Evolutionary conservation across 2,329 filamentous ascomycete species (phyloP).

Genomic region (Colletotrichum sp.): DNA sequence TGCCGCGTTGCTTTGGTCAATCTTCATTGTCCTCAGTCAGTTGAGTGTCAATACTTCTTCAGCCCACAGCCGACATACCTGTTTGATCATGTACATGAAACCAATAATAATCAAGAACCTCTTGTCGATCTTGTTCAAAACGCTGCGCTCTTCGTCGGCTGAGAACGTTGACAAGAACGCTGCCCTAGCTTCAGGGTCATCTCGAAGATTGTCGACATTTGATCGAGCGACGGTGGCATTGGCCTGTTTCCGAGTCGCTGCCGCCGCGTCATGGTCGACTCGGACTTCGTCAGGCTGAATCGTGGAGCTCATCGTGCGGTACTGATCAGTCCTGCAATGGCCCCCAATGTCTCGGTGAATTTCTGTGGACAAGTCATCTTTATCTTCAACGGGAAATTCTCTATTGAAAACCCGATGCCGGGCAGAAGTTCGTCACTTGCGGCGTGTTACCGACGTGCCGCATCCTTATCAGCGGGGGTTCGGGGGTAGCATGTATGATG

Average conservation of each 20-base stretch:
- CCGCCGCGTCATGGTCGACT: not conserved
- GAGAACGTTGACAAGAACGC: conserved; percentile 42
- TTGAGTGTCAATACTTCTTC: not conserved
- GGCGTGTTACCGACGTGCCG: not conserved
- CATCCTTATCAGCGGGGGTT: not conserved
- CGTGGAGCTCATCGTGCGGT: not conserved
- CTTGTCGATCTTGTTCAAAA: conserved; percentile 44
- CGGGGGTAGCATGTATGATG: not conserved
- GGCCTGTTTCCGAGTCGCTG: not conserved
- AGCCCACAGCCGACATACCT: conserved; percentile 26
- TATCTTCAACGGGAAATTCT: not conserved
- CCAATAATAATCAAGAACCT: conserved; percentile 42
- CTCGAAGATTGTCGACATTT: not conserved
- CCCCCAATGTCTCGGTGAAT: not conserved
- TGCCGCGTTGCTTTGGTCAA: conserved; percentile 44
- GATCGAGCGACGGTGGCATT: not conserved
- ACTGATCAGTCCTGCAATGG: not conserved
- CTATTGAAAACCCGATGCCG: not conserved
- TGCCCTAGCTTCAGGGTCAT: conserved; percentile 25
- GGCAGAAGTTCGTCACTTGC: not conserved
- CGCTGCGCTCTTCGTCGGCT: conserved; percentile 38
- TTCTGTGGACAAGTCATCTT: not conserved
- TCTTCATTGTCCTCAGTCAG: not conserved
- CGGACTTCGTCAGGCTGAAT: not conserved
- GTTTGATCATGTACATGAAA: conserved; percentile 46